Evolutionary conservation across 2,329 filamentous ascomycete species (phyloP), one percentile per base, ranked within the genome.

Genomic region (Fusarium staphyleae): DNA sequence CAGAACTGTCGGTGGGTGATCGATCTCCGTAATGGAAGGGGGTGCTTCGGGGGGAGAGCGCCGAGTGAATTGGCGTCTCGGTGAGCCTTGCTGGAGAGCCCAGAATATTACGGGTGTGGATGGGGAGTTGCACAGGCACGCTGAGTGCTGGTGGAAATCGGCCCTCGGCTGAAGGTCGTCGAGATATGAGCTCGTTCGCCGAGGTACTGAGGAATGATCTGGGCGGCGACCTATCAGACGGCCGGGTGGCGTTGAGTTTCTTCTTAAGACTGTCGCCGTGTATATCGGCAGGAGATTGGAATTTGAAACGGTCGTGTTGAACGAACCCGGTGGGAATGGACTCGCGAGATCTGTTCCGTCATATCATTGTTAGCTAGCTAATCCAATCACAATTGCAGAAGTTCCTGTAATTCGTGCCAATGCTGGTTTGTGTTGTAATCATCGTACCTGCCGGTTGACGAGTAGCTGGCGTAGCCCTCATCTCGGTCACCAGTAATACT

Each of bases 201-300:
- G 78, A 79, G 9, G 74, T 69, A 50, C 75, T 77, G 5, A 81
- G 70, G 4, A 73, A 71, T 9, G 78, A 78, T 41, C 75, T 75
- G 16, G 78, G 74, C 2, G 78, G 75, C 8, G 78, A 77, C 13
- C 75, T 78, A 50, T 81, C 78, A n/a, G 77, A 63, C 0, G 71
- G 74, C 30, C 77, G 74, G 30, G 76, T 69, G 1, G 77, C 75
- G 51, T 84, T 77, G n/a, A 86, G 73, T 70, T 82, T 85, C 68
- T 81, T 81, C 53, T 83, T 78, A 66, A 84, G 76, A 44, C 72
- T 76, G 52, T 75, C 78, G 53, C 81, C 78, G 45, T 84, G 78
- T 12, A 78, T 72, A 36, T 80, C 72, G 62, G 77, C 75, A 44
- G 75, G 73, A 4, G 77, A 74, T 40, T 74, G 73, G 57, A 81